These are phyloP conservation scores for Chalciporus pseudorubinellus DNA, from an alignment of 768 basidiomycete genomes.

Conservation along the genomic window DNA sequence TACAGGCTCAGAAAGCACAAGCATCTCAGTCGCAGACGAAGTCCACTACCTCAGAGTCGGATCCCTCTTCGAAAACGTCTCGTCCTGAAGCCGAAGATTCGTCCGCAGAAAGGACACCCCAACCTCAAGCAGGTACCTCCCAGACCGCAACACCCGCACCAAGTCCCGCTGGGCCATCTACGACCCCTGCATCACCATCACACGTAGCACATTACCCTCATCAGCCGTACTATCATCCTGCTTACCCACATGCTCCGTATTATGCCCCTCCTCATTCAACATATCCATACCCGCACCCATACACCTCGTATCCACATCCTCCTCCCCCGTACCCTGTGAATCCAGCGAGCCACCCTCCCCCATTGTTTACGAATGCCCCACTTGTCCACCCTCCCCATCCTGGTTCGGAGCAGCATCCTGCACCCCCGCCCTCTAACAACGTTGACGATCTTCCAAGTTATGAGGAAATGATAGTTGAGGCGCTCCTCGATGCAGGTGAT, in stretches of 20 bases:
- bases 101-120: constrained; percentile 13
- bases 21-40: constrained; percentile 18
- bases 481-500: constrained; percentile 61
- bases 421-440: constrained; percentile 18
- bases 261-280: constrained; percentile 45
- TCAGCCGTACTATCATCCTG: constrained; percentile 53
- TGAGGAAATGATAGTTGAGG: constrained; percentile 90
- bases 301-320: constrained; percentile 30
- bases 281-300: constrained; percentile 41
- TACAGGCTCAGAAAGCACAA: constrained; percentile 35
- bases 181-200: constrained; percentile 17
- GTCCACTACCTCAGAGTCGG: constrained; percentile 8
- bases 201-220: constrained; percentile 45
- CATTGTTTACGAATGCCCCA: constrained; percentile 37
- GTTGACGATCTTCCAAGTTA: constrained; percentile 76
- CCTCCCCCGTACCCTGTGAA: constrained; percentile 32
- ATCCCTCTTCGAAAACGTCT: constrained; percentile 12
- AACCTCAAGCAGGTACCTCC: constrained; percentile 18
- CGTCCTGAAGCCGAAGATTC: constrained; percentile 10
- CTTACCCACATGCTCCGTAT: constrained; percentile 69
- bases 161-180: constrained; percentile 23
- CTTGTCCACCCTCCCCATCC: constrained; percentile 34
- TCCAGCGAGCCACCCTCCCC: constrained; percentile 25
- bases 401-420: constrained; percentile 28
- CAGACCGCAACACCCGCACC: constrained; percentile 21